A percentile compares a stretch with the other conserved stretches of the same genome.
These are phyloP conservation scores for Theobroma cacao DNA, from an alignment of 345 rosid species.

Conservation along the genomic window DNA sequence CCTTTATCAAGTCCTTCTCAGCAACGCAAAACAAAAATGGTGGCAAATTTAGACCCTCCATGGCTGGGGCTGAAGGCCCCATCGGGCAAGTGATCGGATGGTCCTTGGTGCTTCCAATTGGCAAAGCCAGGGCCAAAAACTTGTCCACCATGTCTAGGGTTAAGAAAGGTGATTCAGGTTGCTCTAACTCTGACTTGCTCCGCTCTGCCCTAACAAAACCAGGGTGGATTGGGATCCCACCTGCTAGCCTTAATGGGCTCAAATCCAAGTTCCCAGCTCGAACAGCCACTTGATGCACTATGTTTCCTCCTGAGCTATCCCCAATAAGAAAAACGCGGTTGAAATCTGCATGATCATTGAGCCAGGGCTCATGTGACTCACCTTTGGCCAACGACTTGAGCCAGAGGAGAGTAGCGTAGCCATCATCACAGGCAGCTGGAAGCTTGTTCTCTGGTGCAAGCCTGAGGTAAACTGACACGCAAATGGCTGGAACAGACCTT, in stretches of 20 bases:
- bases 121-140: constrained; percentile 44
- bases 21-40: constrained; percentile 52
- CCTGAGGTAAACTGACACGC: constrained; percentile 35
- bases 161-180: constrained; percentile 51
- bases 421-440: constrained; percentile 47
- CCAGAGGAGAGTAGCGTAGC: constrained; percentile 41
- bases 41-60: constrained; percentile 41
- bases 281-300: constrained; percentile 40
- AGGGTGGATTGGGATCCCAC: constrained; percentile 46
- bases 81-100: constrained; percentile 57
- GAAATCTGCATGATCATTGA: constrained; percentile 32
- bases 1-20: constrained; percentile 44
- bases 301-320: constrained; percentile 53
- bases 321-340: constrained; percentile 41
- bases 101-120: constrained; percentile 37
- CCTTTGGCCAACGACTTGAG: constrained; percentile 32
- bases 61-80: constrained; percentile 39
- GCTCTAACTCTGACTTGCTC: constrained; percentile 64
- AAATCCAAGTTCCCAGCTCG: constrained; percentile 29
- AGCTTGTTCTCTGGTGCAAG: constrained; percentile 47
- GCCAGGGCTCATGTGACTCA: constrained; percentile 33
- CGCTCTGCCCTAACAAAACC: constrained; percentile 49
- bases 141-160: constrained; percentile 60
- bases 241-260: constrained; percentile 32
- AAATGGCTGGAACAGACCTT: constrained; percentile 31